Evolutionary conservation across 75 land plant genomes (phyloP).

Genomic region (Pinus taeda): DNA sequence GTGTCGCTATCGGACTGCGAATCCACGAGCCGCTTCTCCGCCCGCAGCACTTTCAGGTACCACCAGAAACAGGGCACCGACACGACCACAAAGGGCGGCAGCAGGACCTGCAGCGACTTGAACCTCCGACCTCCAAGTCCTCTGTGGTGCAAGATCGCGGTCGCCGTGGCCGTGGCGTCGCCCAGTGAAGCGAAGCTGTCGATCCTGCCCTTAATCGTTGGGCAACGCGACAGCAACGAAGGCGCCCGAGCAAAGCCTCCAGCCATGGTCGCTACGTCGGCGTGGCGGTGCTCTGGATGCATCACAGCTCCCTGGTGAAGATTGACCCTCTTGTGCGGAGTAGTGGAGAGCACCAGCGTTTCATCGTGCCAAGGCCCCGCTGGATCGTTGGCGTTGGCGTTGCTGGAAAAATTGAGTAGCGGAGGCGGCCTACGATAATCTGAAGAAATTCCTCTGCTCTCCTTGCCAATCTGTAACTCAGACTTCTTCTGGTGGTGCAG

Average conservation of each 20-base stretch:
- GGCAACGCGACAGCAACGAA: constrained; percentile 4
- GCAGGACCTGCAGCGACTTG: background rate
- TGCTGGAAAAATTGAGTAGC: background rate
- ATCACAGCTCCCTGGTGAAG: constrained; percentile 20
- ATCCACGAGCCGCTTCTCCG: background rate
- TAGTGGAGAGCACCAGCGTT: constrained; percentile 15
- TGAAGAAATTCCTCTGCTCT: constrained; percentile 17
- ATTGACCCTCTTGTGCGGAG: constrained; percentile 28
- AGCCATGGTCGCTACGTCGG: background rate
- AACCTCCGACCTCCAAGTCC: background rate
- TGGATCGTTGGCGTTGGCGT: constrained; percentile 8
- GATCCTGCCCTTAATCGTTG: background rate
- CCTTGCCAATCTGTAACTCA: constrained; percentile 50
- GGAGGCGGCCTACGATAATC: constrained; percentile 5
- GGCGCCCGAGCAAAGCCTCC: constrained; percentile 10
- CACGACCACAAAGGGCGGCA: constrained; percentile 23
- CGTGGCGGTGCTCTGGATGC: background rate
- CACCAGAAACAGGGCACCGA: constrained; percentile 22
- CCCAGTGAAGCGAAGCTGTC: background rate
- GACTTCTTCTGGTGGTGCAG: constrained; percentile 50
- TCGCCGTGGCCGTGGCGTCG: background rate
- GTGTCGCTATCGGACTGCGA: background rate
- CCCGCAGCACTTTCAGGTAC: background rate
- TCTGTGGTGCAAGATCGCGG: constrained; percentile 5
- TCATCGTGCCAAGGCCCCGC: constrained; percentile 15